phyloP scores from a whole-genome alignment of 345 rosid species.

The Psidium friedrichsthalianum region DNA sequence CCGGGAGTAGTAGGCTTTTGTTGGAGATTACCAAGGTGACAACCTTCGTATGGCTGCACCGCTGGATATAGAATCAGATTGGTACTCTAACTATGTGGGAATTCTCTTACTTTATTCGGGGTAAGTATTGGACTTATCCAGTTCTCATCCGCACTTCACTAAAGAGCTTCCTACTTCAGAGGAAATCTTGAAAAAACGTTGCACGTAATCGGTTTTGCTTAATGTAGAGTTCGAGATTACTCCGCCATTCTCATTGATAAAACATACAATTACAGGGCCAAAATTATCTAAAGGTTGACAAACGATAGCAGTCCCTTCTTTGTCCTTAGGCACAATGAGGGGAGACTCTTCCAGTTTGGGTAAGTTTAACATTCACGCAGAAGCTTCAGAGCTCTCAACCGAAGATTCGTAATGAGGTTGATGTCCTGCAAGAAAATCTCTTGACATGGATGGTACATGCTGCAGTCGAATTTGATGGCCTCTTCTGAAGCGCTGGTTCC shows the following conservation, averaged over 20 bases:
- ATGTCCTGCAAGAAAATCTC: constrained; percentile 49
- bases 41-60: background rate
- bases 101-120: background rate
- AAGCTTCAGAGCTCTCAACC: constrained; percentile 32
- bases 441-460: constrained; percentile 40
- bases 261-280: background rate
- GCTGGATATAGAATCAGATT: background rate
- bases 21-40: background rate
- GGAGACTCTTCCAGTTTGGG: constrained; percentile 21
- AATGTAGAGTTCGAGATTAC: background rate
- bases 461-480: constrained; percentile 61
- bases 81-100: background rate
- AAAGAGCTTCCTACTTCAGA: background rate
- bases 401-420: constrained; percentile 3
- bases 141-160: background rate
- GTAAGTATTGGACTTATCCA: background rate
- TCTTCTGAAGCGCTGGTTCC: constrained; percentile 64
- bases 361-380: constrained; percentile 42
- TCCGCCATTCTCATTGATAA: background rate
- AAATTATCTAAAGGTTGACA: background rate
- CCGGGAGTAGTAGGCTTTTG: background rate
- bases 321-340: constrained; percentile 28
- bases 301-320: background rate
- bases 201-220: background rate
- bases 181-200: background rate